Evolutionary conservation across 345 rosid genomes (phyloP), one percentile per base, ranked within the genome.

Genomic region (Bruguiera parviflora): DNA sequence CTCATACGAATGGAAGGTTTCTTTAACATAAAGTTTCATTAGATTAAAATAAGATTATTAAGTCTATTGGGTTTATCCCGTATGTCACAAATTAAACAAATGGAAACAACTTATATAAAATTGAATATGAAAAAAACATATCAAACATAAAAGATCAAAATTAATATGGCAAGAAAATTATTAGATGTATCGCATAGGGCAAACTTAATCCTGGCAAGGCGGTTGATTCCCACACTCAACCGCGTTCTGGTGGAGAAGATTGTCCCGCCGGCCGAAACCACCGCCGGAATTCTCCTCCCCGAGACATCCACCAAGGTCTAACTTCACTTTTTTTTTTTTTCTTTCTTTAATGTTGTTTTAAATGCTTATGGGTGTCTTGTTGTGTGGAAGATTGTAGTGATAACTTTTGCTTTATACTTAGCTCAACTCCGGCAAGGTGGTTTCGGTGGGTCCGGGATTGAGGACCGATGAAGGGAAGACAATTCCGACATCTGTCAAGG

Each of bases 371-470:
- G 15, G 49, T 43, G 18, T 43, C 46, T 43, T 43, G 49, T 43
- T 11, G 18, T 13, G 16, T 13, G 3, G 18, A 13, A 43, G 18
- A 13, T 43, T 43, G 22, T 55, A 9, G 5, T 55, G 28, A 55
- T 55, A 21, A 24, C 15, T 25, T 25, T 53, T 55, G 49, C 22
- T 13, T 8, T 9, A 8, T 22, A 6, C 28, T 55, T 88, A 92
- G 98, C 82, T 92, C 58, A 92, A 86, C 75, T 92, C 98, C 0
- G 98, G 91, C 51, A 90, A 71, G 68, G 96, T 92, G 43, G 71
- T 92, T 28, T 89, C 96, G 0, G 91, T 84, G 15, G 98, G 96
- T 10, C 91, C 92, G 10, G 95, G 98, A 49, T 71, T 79, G 56
- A 80, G 87, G 15, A 87, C 72, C 73, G 75, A 65, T 33, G 89